Evolutionary conservation across 2,329 filamentous ascomycete genomes (phyloP), one percentile per base, ranked within the genome.

Genomic region (Leptoxyphium fumago): DNA sequence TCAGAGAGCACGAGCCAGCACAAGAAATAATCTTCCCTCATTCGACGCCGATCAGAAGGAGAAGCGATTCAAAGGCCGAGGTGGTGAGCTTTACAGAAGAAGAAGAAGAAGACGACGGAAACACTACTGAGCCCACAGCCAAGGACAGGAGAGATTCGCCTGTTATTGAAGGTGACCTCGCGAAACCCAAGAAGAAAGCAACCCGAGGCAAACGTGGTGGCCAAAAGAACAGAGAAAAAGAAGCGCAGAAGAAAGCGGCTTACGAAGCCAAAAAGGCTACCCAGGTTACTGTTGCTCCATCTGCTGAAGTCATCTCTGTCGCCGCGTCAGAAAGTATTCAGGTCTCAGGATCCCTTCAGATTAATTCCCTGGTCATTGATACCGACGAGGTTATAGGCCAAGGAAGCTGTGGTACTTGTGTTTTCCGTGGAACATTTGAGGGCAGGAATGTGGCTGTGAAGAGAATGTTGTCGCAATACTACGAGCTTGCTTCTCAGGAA

Each of bases 401-500:
- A 46, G 91, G 91, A 44, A 96, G 89, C 61, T 94, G 95, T 58
- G 91, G 91, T n/a, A 98, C 91, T 0, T 79, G 93, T 43, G 91
- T 98, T 0, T 96, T 91, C 61, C 82, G 85, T 41, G 91, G 91
- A n/a, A 84, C 80, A 43, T 96, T 94, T 60, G 91, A 69, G 61
- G 87, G 87, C 18, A 81, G 88, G 42, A 82, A 88, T 39, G 89
- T 98, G 21, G 91, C 91, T 1, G 86, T 98, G 40, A 98, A 98
- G 70, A 79, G 91, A 29, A 94, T 98, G 86, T 71, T 96, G 48
- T 85, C 89, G 29, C 85, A 94, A 53, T 95, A 95, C 55, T 95
- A 88, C 60, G 89, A 94, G 51, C 84, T 98, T 53, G 91, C 91
- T 0, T 87, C 85, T 10, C 87, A 94, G 56, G 91, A 98, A 64